Percentiles rank a stretch among this genome's conserved stretches.
Conservation (phyloP, 768 basidiomycete species). For the Panaeolus cyanescens region DNA sequence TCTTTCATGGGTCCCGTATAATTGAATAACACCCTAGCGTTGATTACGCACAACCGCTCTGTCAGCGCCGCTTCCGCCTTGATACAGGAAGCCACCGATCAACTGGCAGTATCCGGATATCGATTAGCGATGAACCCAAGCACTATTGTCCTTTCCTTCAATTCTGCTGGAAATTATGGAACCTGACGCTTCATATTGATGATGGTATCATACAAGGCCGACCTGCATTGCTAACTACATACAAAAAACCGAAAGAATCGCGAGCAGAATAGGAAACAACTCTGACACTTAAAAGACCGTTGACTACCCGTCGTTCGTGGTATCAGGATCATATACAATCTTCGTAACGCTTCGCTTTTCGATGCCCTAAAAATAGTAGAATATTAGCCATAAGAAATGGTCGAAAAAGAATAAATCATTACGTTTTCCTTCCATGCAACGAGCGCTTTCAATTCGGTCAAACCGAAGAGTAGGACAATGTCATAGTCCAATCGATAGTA, state of each 20-base stretch:
- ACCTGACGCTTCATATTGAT: background rate
- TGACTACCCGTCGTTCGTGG: slow-evolving; percentile 19
- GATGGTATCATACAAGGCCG: background rate
- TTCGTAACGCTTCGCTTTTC: slow-evolving; percentile 36
- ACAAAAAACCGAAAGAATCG: background rate
- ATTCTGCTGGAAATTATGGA: background rate
- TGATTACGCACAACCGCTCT: too few relatives aligned
- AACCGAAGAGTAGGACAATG: slow-evolving; percentile 52
- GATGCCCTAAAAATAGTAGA: background rate
- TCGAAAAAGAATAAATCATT: slow-evolving; percentile 15
- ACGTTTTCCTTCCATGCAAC: slow-evolving; percentile 52
- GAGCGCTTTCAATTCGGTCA: slow-evolving; percentile 55
- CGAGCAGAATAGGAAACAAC: background rate
- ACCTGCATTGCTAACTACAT: too few relatives aligned
- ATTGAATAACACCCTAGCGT: too few relatives aligned
- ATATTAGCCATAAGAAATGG: background rate
- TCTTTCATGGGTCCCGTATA: too few relatives aligned
- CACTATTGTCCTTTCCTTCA: too few relatives aligned
- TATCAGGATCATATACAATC: slow-evolving; percentile 31
- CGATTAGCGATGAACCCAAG: background rate
- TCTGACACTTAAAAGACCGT: background rate
- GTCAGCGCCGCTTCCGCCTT: too few relatives aligned
- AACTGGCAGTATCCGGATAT: background rate
- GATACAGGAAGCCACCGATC: too few relatives aligned
- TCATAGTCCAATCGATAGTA: slow-evolving; percentile 38